Evolutionary conservation across 2,329 filamentous ascomycete species (phyloP).

Genomic region (Ascochyta fabae): DNA sequence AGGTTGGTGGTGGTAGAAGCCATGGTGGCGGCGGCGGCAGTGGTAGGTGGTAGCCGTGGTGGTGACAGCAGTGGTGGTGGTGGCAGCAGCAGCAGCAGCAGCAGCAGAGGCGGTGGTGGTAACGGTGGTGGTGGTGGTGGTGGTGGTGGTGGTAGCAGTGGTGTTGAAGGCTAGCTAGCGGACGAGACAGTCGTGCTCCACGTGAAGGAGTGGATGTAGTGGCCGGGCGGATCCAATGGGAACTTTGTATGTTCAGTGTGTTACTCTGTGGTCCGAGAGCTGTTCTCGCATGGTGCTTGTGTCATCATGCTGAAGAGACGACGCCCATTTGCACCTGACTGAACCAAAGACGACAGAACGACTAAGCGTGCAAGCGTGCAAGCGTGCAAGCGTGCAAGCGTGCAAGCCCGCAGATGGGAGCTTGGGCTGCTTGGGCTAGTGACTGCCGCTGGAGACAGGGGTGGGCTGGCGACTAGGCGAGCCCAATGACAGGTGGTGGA

Average conservation of each 20-base stretch:
- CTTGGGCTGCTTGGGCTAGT: conserved; percentile 37
- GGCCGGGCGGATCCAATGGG: conserved; percentile 36
- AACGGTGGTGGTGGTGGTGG: conserved; percentile 12
- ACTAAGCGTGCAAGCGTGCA: conserved; percentile 43
- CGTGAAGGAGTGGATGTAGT: conserved; percentile 26
- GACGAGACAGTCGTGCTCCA: conserved; percentile 31
- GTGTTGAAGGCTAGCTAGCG: conserved; percentile 28
- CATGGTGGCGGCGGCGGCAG: conserved; percentile 24
- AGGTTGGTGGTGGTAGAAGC: conserved; percentile 42
- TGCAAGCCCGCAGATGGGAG: conserved; percentile 40
- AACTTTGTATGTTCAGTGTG: conserved; percentile 39
- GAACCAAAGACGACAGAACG: conserved; percentile 41
- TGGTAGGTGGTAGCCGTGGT: too few relatives aligned
- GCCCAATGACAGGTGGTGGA: conserved; percentile 36
- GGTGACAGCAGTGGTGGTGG: too few relatives aligned
- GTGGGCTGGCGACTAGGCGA: conserved; percentile 21
- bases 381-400: conserved; percentile 42
- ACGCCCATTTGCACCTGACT: conserved; percentile 40
- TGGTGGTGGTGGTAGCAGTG: not conserved
- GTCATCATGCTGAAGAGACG: conserved; percentile 43
- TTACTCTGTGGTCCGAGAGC: conserved; percentile 37
- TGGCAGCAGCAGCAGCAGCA: too few relatives aligned
- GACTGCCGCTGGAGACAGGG: conserved; percentile 35
- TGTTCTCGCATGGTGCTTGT: conserved; percentile 38
- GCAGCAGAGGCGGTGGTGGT: too few relatives aligned